phyloP scores from a whole-genome alignment of 257 asterid genomes.

The Gynochthodes officinalis region DNA sequence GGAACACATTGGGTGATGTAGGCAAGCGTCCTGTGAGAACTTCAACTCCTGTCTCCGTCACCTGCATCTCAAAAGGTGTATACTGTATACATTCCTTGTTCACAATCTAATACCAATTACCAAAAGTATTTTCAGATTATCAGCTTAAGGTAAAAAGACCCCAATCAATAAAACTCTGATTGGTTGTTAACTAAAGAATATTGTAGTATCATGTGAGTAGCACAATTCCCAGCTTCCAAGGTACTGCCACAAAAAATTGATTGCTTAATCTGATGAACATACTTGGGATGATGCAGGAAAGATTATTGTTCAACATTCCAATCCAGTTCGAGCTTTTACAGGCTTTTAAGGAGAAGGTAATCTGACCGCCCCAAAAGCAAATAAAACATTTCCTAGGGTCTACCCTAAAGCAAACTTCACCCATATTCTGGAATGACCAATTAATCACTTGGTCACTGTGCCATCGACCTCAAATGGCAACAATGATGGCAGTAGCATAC shows the following conservation, averaged over 20 bases:
- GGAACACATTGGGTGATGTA: slow-evolving; percentile 81
- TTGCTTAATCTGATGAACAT: background rate
- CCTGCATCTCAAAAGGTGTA: slow-evolving; percentile 40
- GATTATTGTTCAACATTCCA: background rate
- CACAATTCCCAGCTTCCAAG: background rate
- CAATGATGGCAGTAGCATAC: background rate
- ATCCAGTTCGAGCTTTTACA: background rate
- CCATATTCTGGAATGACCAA: background rate
- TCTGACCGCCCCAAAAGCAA: background rate
- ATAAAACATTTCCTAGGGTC: background rate
- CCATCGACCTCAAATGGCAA: background rate
- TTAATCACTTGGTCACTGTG: background rate
- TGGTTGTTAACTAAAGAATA: background rate
- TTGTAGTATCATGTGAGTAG: background rate
- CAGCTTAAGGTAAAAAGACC: no score
- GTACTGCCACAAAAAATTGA: background rate
- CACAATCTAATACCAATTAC: no score
- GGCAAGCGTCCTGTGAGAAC: slow-evolving; percentile 91
- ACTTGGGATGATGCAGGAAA: background rate
- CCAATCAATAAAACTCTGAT: no score
- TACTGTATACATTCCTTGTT: background rate
- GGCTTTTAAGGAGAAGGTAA: background rate
- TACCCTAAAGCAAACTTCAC: background rate
- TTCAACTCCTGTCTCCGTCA: slow-evolving; percentile 89
- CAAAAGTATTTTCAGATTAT: no score